Evolutionary conservation across 768 basidiomycete species (phyloP).

Genomic region (Wakefieldia striispora): DNA sequence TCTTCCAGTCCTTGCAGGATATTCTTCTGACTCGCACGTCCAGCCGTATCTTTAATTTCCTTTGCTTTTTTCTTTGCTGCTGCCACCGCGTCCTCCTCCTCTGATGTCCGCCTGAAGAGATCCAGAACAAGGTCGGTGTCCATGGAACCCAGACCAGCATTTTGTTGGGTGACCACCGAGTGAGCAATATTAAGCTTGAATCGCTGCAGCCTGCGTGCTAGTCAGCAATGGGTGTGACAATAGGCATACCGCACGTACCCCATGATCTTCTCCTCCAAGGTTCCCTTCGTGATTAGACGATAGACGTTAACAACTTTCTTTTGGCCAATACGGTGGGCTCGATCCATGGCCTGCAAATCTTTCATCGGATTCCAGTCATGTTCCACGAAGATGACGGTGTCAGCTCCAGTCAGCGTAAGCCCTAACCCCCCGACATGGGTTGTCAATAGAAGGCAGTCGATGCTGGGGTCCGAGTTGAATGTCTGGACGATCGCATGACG

Average conservation of each 20-base stretch:
- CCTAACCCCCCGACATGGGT: slow-evolving; percentile 97
- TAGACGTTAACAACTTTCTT: slow-evolving; percentile 99
- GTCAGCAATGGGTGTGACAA: slow-evolving; percentile 4
- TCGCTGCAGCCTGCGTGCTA: slow-evolving; percentile 73
- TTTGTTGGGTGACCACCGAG: slow-evolving; percentile 96
- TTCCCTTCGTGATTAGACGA: slow-evolving; percentile 94
- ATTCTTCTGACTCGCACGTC: slow-evolving; percentile 74
- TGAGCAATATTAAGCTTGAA: slow-evolving; percentile 99
- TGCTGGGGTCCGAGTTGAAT: slow-evolving; percentile 96
- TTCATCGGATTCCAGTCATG: slow-evolving; percentile 99
- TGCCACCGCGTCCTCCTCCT: slow-evolving; percentile 67
- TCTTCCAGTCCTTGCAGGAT: slow-evolving; percentile 89
- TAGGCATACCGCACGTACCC: slow-evolving; percentile 56
- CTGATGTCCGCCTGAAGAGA: slow-evolving; percentile 78
- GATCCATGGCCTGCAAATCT: slow-evolving; percentile 98
- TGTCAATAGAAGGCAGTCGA: slow-evolving; percentile 92
- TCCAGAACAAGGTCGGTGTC: slow-evolving; percentile 96
- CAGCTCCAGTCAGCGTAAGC: slow-evolving; percentile 93
- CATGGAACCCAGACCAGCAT: slow-evolving; percentile 91
- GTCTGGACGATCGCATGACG: slow-evolving; percentile 97
- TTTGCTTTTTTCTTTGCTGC: slow-evolving; percentile 50
- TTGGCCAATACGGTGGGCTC: slow-evolving; percentile 96
- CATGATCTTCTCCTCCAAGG: slow-evolving; percentile 99
- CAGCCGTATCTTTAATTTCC: slow-evolving; percentile 52
- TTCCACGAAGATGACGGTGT: slow-evolving; percentile 99